Evolutionary conservation across 352 stramenopile species (phyloP).

Genomic region (Phytophthora meadii): DNA sequence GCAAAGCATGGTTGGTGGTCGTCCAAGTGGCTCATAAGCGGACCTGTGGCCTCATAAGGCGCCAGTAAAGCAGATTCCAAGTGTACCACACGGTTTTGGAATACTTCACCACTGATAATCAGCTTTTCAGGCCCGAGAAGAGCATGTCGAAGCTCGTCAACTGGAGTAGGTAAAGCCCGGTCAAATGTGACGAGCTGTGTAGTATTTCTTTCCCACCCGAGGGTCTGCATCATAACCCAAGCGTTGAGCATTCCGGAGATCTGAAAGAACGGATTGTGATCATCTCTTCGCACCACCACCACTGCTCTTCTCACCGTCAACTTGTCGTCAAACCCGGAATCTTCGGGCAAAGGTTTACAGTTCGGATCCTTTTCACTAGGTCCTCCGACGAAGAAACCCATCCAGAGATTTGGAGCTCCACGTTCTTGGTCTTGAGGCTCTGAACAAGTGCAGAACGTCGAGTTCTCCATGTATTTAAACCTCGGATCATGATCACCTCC

Average conservation of each 20-base stretch:
- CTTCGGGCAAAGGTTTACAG: slow-evolving; percentile 2
- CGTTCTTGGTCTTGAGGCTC: slow-evolving; percentile 19
- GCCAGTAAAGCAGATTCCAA: slow-evolving; percentile 49
- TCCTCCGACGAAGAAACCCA: slow-evolving; percentile 29
- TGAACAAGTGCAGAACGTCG: slow-evolving; percentile 30
- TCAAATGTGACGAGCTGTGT: slow-evolving; percentile 56
- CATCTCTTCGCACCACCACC: slow-evolving; percentile 45
- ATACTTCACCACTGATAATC: slow-evolving; percentile 29
- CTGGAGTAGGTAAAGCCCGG: slow-evolving; percentile 34
- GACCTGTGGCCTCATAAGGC: slow-evolving; percentile 47
- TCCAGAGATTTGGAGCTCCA: slow-evolving; percentile 30
- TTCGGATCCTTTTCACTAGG: slow-evolving; percentile 9
- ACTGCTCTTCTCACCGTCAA: slow-evolving; percentile 26
- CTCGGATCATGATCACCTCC: slow-evolving; percentile 34
- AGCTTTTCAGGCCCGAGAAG: slow-evolving; percentile 28
- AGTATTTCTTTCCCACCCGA: slow-evolving; percentile 29
- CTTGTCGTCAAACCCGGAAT: not conserved
- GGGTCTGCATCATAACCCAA: slow-evolving; percentile 38
- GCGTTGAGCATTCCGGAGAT: slow-evolving; percentile 46
- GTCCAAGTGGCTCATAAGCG: slow-evolving; percentile 56
- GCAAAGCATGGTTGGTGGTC: slow-evolving; percentile 50
- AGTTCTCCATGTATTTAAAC: slow-evolving; percentile 32
- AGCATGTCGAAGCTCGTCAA: slow-evolving; percentile 49
- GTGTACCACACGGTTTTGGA: slow-evolving; percentile 30
- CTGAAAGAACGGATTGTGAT: slow-evolving; percentile 62